Evolutionary conservation across 306 rosid genomes (phyloP), one percentile per base, ranked within the genome.

Genomic region (Fagus crenata): DNA sequence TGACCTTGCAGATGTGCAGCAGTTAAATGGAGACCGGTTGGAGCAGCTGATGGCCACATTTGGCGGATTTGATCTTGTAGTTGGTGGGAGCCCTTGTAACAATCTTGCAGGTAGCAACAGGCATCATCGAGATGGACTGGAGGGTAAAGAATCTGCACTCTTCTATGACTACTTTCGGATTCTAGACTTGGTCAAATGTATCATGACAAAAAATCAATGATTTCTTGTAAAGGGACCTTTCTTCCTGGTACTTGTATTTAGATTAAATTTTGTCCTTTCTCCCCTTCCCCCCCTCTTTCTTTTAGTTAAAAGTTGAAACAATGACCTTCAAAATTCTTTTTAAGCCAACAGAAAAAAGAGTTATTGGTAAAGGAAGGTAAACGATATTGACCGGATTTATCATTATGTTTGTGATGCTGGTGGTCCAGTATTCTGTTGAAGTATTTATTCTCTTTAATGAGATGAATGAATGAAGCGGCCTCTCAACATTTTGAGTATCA

Each of bases 71-170:
- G 99, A 96, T 86, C 98, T 96, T 4, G 76, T 96, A 14, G 81
- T 96, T 15, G 99, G 98, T 49, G 99, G 99, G 2, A 96, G 99
- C 63, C 99, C 99, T 0, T 96, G 99, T 65, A 96, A 96, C 76
- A 93, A 96, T 78, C 87, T 96, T 15, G 90, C 99, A 11, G 99
- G 99, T 53, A 89, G 98, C 84, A 96, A 96, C 78, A 81, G 97
- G 83, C 87, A 87, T 67, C 91, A 87, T 74, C 77, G 98, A 67
- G 96, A 87, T 81, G 99, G 98, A 35, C 93, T 92, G 1, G 97
- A 84, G 81, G 99, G 99, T 33, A 87, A 87, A 79, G 96, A 96
- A 2, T 96, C 99, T 0, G 72, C 91, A 43, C 89, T 96, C 4
- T 96, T 96, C 53, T 92, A 46, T 60, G 99, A 96, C 59, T 96